A percentile compares a stretch with the other conserved stretches of the same genome.
These are phyloP conservation scores for Hanseniaspora valbyensis DNA, from an alignment of 805 yeast species.

Conservation along the genomic window DNA sequence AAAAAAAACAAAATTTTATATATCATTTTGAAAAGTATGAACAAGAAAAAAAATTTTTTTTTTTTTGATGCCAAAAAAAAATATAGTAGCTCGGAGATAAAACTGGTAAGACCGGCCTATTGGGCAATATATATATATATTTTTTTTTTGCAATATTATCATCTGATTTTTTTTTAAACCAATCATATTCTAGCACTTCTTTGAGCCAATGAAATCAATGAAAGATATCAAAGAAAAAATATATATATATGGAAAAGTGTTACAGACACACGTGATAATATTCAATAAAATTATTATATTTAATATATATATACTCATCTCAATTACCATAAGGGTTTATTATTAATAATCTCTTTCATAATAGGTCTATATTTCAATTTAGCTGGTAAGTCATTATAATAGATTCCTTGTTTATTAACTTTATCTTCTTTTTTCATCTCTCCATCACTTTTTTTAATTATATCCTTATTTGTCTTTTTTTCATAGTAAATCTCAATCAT, in stretches of 20 bases:
- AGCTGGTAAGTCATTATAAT: slow-evolving; percentile 3
- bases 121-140: too few species aligned
- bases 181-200: not conserved
- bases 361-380: slow-evolving; percentile 8
- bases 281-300: too few species aligned
- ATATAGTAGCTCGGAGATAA: too few species aligned
- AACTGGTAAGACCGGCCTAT: too few species aligned
- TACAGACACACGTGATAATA: not conserved
- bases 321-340: slow-evolving; percentile 5
- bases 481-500: not conserved
- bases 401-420: not conserved
- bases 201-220: not conserved
- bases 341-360: not conserved
- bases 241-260: not conserved
- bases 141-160: not conserved
- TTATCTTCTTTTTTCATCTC: not conserved
- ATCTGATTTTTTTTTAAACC: not conserved
- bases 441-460: slow-evolving; percentile 1
- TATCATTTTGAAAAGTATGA: too few species aligned
- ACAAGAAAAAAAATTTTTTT: too few species aligned
- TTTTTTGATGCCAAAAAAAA: too few species aligned
- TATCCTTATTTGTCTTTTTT: not conserved
- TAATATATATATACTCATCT: too few species aligned
- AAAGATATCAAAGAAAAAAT: not conserved
- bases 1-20: too few species aligned